A percentile compares a stretch with the other conserved stretches of the same genome.
These are phyloP conservation scores for Podospora sp. DNA, from an alignment of 495 filamentous ascomycete species.

Conservation along the genomic window DNA sequence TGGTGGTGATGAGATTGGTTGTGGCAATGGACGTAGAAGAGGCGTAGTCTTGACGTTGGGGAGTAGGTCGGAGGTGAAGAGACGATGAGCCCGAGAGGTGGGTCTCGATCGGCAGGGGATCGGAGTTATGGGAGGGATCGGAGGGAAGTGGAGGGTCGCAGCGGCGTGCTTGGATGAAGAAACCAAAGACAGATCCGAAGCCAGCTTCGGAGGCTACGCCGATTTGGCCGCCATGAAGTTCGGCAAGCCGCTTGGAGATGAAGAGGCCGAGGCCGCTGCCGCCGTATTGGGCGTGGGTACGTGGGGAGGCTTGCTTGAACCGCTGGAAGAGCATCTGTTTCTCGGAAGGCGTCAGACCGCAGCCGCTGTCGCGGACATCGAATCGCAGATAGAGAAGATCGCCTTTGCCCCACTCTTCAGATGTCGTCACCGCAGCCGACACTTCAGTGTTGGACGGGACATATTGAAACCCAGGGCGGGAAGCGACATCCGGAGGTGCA, in stretches of 20 bases:
- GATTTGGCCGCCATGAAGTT: conserved; percentile 72
- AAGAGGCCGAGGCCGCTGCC: conserved; percentile 75
- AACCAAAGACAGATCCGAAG: conserved; percentile 70
- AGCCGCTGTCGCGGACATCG: conserved; percentile 69
- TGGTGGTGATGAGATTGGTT: conserved; percentile 11
- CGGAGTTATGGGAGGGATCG: not conserved
- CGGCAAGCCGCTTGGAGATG: conserved; percentile 68
- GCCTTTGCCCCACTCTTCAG: conserved; percentile 19
- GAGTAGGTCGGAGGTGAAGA: not conserved
- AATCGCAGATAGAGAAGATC: conserved; percentile 48
- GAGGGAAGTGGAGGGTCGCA: not conserved
- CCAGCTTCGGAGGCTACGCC: conserved; percentile 67
- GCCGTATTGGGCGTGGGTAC: conserved; percentile 70
- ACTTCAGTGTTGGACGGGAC: conserved; percentile 45
- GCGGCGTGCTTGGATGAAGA: conserved; percentile 63
- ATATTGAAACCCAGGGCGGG: conserved; percentile 43
- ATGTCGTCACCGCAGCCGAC: conserved; percentile 39
- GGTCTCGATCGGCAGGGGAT: conserved; percentile 5
- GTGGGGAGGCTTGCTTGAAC: conserved; percentile 70
- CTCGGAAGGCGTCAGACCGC: conserved; percentile 63
- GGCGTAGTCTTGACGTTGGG: conserved; percentile 14
- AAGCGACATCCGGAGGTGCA: conserved; percentile 47
- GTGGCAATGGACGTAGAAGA: not conserved
- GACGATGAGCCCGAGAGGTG: conserved; percentile 2
- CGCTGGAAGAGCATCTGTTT: conserved; percentile 69